Evolutionary conservation across 495 filamentous ascomycete species (phyloP).

Genomic region (Aspergillus affinis): DNA sequence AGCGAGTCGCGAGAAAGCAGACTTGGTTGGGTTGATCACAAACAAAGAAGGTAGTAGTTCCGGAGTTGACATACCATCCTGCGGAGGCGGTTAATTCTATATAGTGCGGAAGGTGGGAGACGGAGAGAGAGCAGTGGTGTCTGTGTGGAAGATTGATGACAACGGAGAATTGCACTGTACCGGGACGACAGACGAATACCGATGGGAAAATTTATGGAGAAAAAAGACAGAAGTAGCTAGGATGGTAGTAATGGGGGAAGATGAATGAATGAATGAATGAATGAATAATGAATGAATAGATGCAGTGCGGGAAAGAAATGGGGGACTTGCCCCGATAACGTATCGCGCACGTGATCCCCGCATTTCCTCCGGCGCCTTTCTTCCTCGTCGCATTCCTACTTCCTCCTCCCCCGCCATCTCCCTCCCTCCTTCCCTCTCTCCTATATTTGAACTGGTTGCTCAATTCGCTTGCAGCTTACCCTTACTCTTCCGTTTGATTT

Average conservation of each 20-base stretch:
- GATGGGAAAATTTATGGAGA: not conserved
- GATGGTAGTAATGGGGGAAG: not conserved
- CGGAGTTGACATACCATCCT: not conserved
- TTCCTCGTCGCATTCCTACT: slow-evolving; percentile 3
- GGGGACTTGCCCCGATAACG: not conserved
- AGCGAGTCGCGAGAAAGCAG: not conserved
- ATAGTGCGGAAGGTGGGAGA: not conserved
- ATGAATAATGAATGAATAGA: not conserved
- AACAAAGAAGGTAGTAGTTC: not conserved
- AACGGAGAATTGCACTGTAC: not conserved
- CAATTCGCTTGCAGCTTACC: too few species aligned
- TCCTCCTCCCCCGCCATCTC: not conserved
- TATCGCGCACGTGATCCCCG: slow-evolving; percentile 14
- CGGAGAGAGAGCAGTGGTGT: not conserved
- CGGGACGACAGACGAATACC: not conserved
- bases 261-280: not conserved
- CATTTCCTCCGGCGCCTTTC: not conserved
- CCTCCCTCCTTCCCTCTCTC: not conserved
- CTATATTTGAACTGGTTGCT: too few species aligned
- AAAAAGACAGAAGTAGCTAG: not conserved
- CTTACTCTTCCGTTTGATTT: too few species aligned
- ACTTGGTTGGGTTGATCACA: not conserved
- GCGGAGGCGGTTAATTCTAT: not conserved
- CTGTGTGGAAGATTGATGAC: too few species aligned
- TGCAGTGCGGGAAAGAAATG: not conserved